Conservation (phyloP, 257 asterid species). For the Ocimum tenuiflorum region DNA sequence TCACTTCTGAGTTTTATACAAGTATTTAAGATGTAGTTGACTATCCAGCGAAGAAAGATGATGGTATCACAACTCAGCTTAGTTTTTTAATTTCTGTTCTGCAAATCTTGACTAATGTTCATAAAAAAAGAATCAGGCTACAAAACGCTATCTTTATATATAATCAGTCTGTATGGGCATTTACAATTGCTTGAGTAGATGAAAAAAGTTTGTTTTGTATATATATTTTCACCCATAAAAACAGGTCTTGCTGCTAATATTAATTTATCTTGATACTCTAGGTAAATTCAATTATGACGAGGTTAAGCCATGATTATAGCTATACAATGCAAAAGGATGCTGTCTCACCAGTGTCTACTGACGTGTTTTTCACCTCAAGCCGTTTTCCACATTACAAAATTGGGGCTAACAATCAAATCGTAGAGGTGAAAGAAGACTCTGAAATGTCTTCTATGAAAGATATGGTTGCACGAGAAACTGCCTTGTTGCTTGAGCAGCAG, state of each 20-base stretch:
- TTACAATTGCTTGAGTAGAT: neutral
- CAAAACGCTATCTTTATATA: conserved; percentile 22
- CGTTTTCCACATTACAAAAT: conserved; percentile 73
- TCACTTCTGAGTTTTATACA: neutral
- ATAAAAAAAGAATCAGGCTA: conserved; percentile 20
- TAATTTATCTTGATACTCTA: conserved; percentile 13
- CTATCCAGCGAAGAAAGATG: neutral
- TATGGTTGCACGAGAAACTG: conserved; percentile 67
- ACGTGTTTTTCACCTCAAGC: conserved; percentile 61
- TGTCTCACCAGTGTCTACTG: conserved; percentile 71
- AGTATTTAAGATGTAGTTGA: conserved; percentile 2
- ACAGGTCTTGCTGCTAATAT: neutral
- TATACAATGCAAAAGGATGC: conserved; percentile 60
- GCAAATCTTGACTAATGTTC: neutral
- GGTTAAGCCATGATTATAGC: conserved; percentile 55
- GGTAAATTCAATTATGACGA: conserved; percentile 48
- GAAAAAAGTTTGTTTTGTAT: neutral
- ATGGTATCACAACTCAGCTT: conserved; percentile 21
- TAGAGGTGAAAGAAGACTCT: conserved; percentile 65
- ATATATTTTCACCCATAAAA: neutral
- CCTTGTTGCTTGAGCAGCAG: conserved; percentile 73
- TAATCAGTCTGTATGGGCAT: too few species aligned
- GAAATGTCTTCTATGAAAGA: conserved; percentile 58
- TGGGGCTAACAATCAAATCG: conserved; percentile 64
- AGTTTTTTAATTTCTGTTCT: neutral